Evolutionary conservation across 1,139 yeast species (phyloP).

Genomic region (Diutina rugosa): DNA sequence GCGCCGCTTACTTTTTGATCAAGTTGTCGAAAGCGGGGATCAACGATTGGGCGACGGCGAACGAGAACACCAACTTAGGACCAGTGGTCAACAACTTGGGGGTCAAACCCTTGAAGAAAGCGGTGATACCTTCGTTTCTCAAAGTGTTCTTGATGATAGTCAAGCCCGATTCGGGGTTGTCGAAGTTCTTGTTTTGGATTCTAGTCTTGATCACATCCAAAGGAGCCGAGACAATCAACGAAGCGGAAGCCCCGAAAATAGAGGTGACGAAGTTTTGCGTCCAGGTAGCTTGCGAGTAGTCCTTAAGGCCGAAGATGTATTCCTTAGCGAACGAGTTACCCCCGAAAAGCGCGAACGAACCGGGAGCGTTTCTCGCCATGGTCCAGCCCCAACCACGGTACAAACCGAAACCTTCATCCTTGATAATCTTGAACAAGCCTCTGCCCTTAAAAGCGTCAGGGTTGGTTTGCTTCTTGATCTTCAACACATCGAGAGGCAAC

Average conservation of each 20-base stretch:
- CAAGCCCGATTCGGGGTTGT: slow-evolving; percentile 88
- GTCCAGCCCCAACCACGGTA: slow-evolving; percentile 99
- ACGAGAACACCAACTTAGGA: slow-evolving; percentile 92
- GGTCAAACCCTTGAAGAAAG: slow-evolving; percentile 96
- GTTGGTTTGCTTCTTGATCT: slow-evolving; percentile 97
- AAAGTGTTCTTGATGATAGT: slow-evolving; percentile 88
- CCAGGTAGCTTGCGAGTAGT: slow-evolving; percentile 91
- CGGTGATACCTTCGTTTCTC: slow-evolving; percentile 72
- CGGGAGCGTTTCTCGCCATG: slow-evolving; percentile 98
- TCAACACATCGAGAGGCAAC: slow-evolving; percentile 89
- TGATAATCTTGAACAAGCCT: slow-evolving; percentile 74
- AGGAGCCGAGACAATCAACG: slow-evolving; percentile 94
- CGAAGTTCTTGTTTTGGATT: slow-evolving; percentile 92
- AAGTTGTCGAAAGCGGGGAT: slow-evolving; percentile 88
- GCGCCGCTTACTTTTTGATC: slow-evolving; percentile 15
- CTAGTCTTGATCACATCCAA: slow-evolving; percentile 97
- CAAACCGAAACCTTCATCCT: slow-evolving; percentile 86
- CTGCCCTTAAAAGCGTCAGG: slow-evolving; percentile 98
- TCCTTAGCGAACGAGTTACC: slow-evolving; percentile 99
- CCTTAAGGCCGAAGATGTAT: slow-evolving; percentile 74
- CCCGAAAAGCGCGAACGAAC: slow-evolving; percentile 93
- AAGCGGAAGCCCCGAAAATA: slow-evolving; percentile 96
- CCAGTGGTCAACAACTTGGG: slow-evolving; percentile 97
- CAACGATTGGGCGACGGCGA: slow-evolving; percentile 91
- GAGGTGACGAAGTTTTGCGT: slow-evolving; percentile 88